A percentile compares a stretch with the other conserved stretches of the same genome.
These are phyloP conservation scores for Penicillium diatomitis DNA, from an alignment of 495 filamentous ascomycete species.

Conservation along the genomic window DNA sequence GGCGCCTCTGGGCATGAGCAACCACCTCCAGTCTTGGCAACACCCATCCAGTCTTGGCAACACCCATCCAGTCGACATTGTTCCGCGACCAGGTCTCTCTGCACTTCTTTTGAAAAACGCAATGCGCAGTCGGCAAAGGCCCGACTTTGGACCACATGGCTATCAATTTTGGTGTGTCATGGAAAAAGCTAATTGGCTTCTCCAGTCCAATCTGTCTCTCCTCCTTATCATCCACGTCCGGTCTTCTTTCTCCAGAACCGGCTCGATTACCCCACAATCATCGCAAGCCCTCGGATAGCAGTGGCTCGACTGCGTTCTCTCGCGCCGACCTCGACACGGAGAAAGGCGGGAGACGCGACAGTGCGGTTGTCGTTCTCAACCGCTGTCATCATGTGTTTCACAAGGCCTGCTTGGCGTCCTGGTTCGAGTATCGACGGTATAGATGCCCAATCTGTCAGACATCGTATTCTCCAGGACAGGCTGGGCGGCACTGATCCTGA, in stretches of 20 bases:
- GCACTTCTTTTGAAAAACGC: not conserved
- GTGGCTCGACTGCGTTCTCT: not conserved
- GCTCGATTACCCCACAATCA: slow-evolving; percentile 7
- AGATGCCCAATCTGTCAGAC: slow-evolving; percentile 28
- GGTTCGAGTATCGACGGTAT: slow-evolving; percentile 26
- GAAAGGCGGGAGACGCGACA: not conserved
- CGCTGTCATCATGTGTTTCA: slow-evolving; percentile 30
- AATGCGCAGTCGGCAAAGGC: too few relatives aligned
- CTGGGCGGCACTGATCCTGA: not conserved
- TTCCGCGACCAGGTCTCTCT: not conserved
- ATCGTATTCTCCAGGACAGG: slow-evolving; percentile 15
- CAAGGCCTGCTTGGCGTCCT: slow-evolving; percentile 21
- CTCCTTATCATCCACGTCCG: slow-evolving; percentile 17
- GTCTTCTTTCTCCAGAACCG: slow-evolving; percentile 14
- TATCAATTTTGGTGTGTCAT: not conserved
- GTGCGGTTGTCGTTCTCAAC: slow-evolving; percentile 18
- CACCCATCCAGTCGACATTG: not conserved
- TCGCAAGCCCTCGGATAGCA: not conserved
- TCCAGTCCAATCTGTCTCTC: slow-evolving; percentile 19
- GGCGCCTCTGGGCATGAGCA: not conserved
- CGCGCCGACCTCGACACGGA: not conserved
- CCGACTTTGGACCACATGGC: not conserved
- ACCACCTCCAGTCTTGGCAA: not conserved
- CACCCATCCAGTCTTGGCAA: not conserved
- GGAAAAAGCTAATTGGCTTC: slow-evolving; percentile 1